Conservation (phyloP, 169 alveolate genomes). For the Plasmodium fragile region DNA sequence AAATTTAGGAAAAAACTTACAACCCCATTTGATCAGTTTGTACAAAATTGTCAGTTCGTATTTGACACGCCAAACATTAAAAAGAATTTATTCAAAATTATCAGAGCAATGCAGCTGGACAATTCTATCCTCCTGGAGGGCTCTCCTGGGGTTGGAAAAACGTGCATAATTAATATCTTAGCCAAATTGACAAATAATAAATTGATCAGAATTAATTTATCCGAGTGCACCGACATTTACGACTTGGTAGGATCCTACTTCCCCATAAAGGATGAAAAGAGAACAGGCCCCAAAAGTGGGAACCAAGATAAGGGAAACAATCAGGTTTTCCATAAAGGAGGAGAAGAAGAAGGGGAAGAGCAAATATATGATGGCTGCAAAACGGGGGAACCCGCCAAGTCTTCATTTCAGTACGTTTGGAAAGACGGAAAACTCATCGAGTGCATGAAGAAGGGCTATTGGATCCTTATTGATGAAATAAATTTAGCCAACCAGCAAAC, state of each 20-base stretch:
- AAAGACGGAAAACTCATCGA: conserved; percentile 97
- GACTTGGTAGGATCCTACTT: conserved; percentile 94
- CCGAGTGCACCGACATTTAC: conserved; percentile 97
- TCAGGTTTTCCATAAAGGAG: neutral
- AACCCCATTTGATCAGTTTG: neutral
- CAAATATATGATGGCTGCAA: neutral
- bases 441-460: conserved; percentile 97
- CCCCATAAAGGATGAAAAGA: conserved; percentile 83
- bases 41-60: conserved; percentile 80
- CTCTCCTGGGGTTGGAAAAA: conserved; percentile 99
- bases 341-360: conserved; percentile 1
- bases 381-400: neutral
- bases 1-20: conserved; percentile 21
- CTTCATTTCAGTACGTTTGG: conserved; percentile 89
- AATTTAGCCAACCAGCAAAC: conserved; percentile 99
- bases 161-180: conserved; percentile 93
- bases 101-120: conserved; percentile 92
- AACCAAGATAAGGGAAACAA: neutral
- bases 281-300: neutral
- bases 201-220: conserved; percentile 93
- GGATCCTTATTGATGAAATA: conserved; percentile 99
- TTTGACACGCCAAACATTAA: conserved; percentile 92
- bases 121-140: conserved; percentile 98
- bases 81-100: conserved; percentile 90
- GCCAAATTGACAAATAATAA: conserved; percentile 90